phyloP scores from a whole-genome alignment of 2,329 filamentous ascomycete genomes.

The Paramyrothecium roridum region DNA sequence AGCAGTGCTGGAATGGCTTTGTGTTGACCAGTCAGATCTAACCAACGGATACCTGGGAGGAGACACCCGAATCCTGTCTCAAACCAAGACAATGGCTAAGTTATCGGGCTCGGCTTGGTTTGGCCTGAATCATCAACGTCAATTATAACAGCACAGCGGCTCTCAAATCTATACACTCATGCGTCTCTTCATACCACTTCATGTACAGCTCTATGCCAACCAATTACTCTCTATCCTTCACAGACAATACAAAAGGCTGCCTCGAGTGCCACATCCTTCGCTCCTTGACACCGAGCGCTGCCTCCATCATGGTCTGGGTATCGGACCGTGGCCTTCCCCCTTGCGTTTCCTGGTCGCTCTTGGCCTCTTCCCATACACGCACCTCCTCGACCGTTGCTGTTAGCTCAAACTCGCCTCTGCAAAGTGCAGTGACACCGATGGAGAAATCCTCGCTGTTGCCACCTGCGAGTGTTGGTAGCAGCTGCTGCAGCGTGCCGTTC shows the following conservation, averaged over 20 bases:
- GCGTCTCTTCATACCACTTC: background rate
- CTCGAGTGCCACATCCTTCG: slow-evolving; percentile 64
- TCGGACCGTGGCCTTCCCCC: slow-evolving; percentile 41
- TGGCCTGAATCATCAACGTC: too few relatives aligned
- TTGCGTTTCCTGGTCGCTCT: slow-evolving; percentile 17
- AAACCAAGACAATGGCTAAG: too few relatives aligned
- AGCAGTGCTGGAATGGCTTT: too few relatives aligned
- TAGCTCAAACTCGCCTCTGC: slow-evolving; percentile 79
- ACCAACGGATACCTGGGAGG: too few relatives aligned
- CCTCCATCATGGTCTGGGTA: slow-evolving; percentile 56
- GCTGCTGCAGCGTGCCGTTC: slow-evolving; percentile 79
- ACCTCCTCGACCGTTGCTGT: slow-evolving; percentile 80
- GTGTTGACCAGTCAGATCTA: too few relatives aligned
- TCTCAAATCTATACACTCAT: background rate
- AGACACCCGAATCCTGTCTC: too few relatives aligned
- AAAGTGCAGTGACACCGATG: slow-evolving; percentile 72
- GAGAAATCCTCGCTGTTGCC: slow-evolving; percentile 57
- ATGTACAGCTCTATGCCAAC: background rate
- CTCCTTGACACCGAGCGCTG: slow-evolving; percentile 56
- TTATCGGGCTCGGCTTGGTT: too few relatives aligned
- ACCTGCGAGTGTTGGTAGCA: slow-evolving; percentile 60
- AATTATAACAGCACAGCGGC: background rate
- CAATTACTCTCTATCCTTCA: slow-evolving; percentile 38
- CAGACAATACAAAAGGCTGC: slow-evolving; percentile 52
- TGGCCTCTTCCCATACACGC: slow-evolving; percentile 43